Conservation (phyloP, 202 grass and related monocot species). For the Panicum virgatum region DNA sequence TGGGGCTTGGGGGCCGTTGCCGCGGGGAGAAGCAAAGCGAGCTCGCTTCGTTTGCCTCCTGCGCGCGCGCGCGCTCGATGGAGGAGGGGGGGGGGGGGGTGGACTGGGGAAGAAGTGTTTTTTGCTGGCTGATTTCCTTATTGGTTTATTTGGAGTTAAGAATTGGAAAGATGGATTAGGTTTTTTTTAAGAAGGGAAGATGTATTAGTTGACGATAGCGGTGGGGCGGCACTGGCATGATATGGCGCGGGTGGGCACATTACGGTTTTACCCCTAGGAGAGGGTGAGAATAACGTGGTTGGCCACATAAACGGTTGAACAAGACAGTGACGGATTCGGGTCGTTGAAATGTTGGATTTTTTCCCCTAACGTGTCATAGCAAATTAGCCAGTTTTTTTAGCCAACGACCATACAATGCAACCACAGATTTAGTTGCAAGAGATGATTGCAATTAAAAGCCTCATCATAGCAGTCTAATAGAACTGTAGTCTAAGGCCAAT, state of each 20-base stretch:
- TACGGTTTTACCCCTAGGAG: not conserved
- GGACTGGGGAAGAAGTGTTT: constrained; percentile 43
- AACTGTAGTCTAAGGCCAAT: too few species aligned
- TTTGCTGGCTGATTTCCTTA: not conserved
- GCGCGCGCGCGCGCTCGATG: constrained; percentile 32
- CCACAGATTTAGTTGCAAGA: not conserved
- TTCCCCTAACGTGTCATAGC: not conserved
- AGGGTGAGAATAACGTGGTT: not conserved
- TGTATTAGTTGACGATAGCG: constrained; percentile 18
- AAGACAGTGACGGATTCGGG: not conserved
- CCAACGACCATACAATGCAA: not conserved
- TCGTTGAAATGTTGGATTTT: not conserved
- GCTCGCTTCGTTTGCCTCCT: constrained; percentile 30
- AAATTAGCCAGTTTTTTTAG: not conserved
- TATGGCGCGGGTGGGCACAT: not conserved
- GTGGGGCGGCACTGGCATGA: constrained; percentile 18
- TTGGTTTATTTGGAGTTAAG: constrained; percentile 28
- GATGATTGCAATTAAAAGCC: not conserved
- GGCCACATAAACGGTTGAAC: too few species aligned
- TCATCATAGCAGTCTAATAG: not conserved
- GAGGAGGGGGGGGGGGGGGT: not conserved
- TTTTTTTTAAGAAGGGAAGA: too few species aligned
- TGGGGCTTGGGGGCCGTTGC: constrained; percentile 30
- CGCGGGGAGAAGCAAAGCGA: constrained; percentile 46
- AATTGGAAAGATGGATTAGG: not conserved